These are phyloP conservation scores for Ammopiptanthus mongolicus DNA, from an alignment of 306 rosid genomes.

Conservation along the genomic window DNA sequence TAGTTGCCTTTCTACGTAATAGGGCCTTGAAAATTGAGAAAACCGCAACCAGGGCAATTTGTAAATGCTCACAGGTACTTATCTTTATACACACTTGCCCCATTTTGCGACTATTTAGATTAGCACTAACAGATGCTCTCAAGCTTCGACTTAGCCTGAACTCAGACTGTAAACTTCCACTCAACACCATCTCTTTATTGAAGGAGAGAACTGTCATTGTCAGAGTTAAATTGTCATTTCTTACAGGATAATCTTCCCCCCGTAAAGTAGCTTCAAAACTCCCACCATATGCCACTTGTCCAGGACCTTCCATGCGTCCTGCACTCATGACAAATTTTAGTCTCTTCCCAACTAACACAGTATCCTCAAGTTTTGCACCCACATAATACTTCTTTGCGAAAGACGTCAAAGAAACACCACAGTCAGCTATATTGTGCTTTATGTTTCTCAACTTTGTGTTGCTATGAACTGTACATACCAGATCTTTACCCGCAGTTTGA, in stretches of 20 bases:
- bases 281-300: conserved; percentile 81
- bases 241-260: conserved; percentile 82
- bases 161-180: conserved; percentile 75
- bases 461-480: conserved; percentile 59
- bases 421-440: conserved; percentile 58
- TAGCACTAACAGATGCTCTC: conserved; percentile 62
- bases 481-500: conserved; percentile 73
- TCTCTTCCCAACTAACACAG: conserved; percentile 71
- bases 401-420: conserved; percentile 82
- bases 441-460: conserved; percentile 59
- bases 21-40: conserved; percentile 62
- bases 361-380: conserved; percentile 90
- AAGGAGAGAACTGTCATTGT: conserved; percentile 65
- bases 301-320: conserved; percentile 65
- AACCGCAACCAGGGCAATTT: conserved; percentile 59
- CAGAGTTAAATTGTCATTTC: conserved; percentile 61
- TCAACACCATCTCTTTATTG: conserved; percentile 72
- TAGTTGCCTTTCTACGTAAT: conserved; percentile 33
- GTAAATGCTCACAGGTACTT: conserved; percentile 83
- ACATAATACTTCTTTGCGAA: conserved; percentile 56
- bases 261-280: conserved; percentile 65
- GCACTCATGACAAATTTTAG: conserved; percentile 64
- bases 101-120: conserved; percentile 83
- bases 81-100: conserved; percentile 71
- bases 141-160: conserved; percentile 58